phyloP scores from a whole-genome alignment of 176 grass and related monocot species.

The Eleusine coracana region DNA sequence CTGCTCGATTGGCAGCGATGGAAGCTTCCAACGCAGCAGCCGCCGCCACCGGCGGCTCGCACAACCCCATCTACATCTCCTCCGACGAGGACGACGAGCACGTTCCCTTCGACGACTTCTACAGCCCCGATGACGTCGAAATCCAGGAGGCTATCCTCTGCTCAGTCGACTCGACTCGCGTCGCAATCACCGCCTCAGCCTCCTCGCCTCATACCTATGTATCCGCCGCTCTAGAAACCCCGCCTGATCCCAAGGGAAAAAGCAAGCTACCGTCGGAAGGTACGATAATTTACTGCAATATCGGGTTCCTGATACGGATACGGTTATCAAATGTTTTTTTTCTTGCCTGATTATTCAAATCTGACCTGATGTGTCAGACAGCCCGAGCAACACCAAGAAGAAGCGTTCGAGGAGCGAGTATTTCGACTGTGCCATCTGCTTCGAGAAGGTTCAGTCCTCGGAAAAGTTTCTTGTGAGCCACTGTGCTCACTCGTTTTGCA shows the following conservation, averaged over 20 bases:
- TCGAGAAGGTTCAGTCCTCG: slow-evolving; percentile 30
- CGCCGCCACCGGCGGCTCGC: neutral
- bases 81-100: neutral
- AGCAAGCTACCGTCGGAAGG: slow-evolving; percentile 41
- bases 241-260: slow-evolving; percentile 43
- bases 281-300: neutral
- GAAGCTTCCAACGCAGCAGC: neutral
- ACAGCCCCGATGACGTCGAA: slow-evolving; percentile 27
- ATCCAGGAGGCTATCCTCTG: slow-evolving; percentile 56
- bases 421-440: slow-evolving; percentile 67
- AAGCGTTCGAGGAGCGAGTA: slow-evolving; percentile 9
- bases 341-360: neutral
- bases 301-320: neutral
- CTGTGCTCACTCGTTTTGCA: slow-evolving; percentile 61
- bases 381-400: neutral
- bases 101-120: neutral
- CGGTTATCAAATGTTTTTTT: neutral
- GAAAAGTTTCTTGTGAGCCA: slow-evolving; percentile 40
- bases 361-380: slow-evolving; percentile 3
- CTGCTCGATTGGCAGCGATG: neutral
- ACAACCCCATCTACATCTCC: neutral
- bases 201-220: neutral
- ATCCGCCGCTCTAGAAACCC: neutral
- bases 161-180: slow-evolving; percentile 35
- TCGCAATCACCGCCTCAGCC: neutral